Conservation (phyloP, 257 asterid species). For the Lithospermum erythrorhizon region DNA sequence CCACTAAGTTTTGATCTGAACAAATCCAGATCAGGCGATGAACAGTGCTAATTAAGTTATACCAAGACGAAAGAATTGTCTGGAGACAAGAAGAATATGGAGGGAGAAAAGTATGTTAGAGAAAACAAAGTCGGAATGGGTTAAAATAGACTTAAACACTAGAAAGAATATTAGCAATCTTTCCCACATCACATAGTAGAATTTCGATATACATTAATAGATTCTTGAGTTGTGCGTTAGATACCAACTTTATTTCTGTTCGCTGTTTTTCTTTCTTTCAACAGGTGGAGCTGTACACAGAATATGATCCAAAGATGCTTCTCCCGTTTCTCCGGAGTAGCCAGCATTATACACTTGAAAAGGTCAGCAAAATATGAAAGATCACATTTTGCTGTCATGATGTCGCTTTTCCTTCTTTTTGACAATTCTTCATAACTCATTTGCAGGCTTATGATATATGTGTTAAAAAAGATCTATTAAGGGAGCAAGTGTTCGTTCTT, state of each 20-base stretch:
- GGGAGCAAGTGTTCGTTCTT: constrained; percentile 90
- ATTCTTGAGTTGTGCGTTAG: neutral
- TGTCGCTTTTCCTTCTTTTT: constrained; percentile 13
- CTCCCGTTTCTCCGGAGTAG: constrained; percentile 94
- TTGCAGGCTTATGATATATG: constrained; percentile 91
- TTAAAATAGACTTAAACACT: no score
- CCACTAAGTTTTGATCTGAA: no score
- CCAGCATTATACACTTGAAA: constrained; percentile 95
- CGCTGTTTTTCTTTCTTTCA: constrained; percentile 1
- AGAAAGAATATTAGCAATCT: neutral
- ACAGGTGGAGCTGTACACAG: constrained; percentile 97
- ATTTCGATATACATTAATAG: neutral
- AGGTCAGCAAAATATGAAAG: constrained; percentile 32
- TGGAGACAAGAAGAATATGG: no score
- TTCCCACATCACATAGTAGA: neutral
- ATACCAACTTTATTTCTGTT: neutral
- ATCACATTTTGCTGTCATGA: neutral
- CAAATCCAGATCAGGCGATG: no score
- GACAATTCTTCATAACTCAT: constrained; percentile 11
- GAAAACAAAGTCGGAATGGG: no score
- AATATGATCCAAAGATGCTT: constrained; percentile 74
- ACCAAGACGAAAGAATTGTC: no score
- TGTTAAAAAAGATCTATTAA: constrained; percentile 50
- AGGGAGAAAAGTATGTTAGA: no score
- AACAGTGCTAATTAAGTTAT: no score